Evolutionary conservation across 2,329 filamentous ascomycete species (phyloP).

Genomic region (Nothophoma quercina): DNA sequence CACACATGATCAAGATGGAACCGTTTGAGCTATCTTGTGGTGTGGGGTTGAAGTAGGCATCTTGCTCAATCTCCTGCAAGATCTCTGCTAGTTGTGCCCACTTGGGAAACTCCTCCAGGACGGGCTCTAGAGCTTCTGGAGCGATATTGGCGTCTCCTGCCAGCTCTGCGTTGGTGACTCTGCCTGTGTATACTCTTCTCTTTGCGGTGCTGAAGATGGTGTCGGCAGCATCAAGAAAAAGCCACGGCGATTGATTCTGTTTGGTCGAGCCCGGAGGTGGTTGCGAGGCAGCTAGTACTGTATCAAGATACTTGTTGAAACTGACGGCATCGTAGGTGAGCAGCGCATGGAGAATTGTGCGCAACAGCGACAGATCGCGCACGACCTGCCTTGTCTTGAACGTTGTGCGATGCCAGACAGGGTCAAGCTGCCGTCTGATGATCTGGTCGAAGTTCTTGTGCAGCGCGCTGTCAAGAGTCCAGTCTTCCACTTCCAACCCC

Average conservation of each 20-base stretch:
- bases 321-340: slow-evolving; percentile 88
- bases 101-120: slow-evolving; percentile 94
- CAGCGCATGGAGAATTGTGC: slow-evolving; percentile 80
- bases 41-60: slow-evolving; percentile 82
- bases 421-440: slow-evolving; percentile 87
- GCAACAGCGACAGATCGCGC: slow-evolving; percentile 82
- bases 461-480: slow-evolving; percentile 92
- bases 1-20: slow-evolving; percentile 96
- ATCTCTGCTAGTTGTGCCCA: slow-evolving; percentile 91
- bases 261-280: slow-evolving; percentile 86
- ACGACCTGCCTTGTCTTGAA: slow-evolving; percentile 96
- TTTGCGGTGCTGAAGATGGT: slow-evolving; percentile 93
- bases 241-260: slow-evolving; percentile 92
- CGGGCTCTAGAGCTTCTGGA: slow-evolving; percentile 73
- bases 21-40: slow-evolving; percentile 84
- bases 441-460: slow-evolving; percentile 92
- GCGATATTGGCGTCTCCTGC: slow-evolving; percentile 57
- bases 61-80: slow-evolving; percentile 89
- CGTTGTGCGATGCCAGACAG: slow-evolving; percentile 96
- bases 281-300: slow-evolving; percentile 87
- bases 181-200: slow-evolving; percentile 82
- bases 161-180: slow-evolving; percentile 65
- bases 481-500: slow-evolving; percentile 93
- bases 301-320: slow-evolving; percentile 92
- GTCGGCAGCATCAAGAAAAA: slow-evolving; percentile 94